phyloP scores from a whole-genome alignment of 371 early-diverging fungal species.

The Mortierella sp. region DNA sequence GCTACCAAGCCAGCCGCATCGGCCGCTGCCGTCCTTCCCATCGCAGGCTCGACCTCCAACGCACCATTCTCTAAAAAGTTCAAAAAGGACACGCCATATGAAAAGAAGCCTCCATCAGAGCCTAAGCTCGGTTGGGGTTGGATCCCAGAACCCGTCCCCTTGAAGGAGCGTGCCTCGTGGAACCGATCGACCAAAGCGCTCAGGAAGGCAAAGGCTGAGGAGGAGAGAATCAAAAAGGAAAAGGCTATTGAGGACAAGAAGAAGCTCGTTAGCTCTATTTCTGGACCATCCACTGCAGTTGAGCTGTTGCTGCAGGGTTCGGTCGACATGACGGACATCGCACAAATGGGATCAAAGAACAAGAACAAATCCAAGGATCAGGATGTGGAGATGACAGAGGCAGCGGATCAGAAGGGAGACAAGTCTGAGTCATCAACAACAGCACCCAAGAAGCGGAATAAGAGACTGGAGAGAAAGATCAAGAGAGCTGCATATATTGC shows the following conservation, averaged over 20 bases:
- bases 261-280: slow-evolving; percentile 16
- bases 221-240: slow-evolving; percentile 21
- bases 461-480: slow-evolving; percentile 51
- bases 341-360: slow-evolving; percentile 13
- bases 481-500: slow-evolving; percentile 46
- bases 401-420: neutral
- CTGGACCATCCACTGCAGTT: slow-evolving; percentile 20
- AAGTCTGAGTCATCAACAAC: neutral
- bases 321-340: slow-evolving; percentile 31
- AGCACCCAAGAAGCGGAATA: slow-evolving; percentile 45
- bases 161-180: slow-evolving; percentile 52
- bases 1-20: neutral
- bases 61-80: slow-evolving; percentile 39
- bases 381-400: slow-evolving; percentile 11
- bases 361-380: slow-evolving; percentile 19
- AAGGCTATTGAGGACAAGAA: slow-evolving; percentile 27
- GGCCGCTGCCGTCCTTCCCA: slow-evolving; percentile 5
- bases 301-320: slow-evolving; percentile 34
- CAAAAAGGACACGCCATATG: slow-evolving; percentile 28
- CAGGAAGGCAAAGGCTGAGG: slow-evolving; percentile 43
- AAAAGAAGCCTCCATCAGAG: slow-evolving; percentile 34
- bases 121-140: slow-evolving; percentile 34
- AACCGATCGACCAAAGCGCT: slow-evolving; percentile 45
- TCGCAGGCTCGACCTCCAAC: slow-evolving; percentile 28
- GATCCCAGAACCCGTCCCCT: slow-evolving; percentile 35